Conservation (phyloP, 768 basidiomycete species). For the Xerocomellus intermedius region DNA sequence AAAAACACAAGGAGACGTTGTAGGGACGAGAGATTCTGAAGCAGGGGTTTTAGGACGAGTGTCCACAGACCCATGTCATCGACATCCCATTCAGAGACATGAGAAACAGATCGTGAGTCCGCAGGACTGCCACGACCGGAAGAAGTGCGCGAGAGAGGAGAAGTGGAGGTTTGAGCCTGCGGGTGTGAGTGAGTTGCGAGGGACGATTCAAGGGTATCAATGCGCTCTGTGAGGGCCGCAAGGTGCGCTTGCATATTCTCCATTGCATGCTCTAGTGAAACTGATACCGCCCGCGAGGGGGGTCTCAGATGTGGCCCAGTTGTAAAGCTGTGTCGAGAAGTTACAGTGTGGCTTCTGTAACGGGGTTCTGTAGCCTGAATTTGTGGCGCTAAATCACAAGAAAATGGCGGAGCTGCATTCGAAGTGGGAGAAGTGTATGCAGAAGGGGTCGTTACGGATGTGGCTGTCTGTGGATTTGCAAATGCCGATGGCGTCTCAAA, state of each 20-base stretch:
- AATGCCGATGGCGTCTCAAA: conserved; percentile 78
- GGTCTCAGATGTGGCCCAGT: conserved; percentile 40
- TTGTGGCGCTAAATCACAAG: conserved; percentile 39
- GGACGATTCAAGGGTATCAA: conserved; percentile 64
- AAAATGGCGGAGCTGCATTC: conserved; percentile 38
- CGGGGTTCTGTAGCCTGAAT: conserved; percentile 36
- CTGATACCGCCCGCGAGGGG: conserved; percentile 35
- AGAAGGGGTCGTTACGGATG: conserved; percentile 39
- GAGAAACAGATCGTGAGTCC: conserved; percentile 24
- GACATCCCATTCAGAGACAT: conserved; percentile 57
- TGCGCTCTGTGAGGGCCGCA: conserved; percentile 76
- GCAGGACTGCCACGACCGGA: conserved; percentile 46
- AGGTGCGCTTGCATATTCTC: conserved; percentile 80
- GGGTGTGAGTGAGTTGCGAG: conserved; percentile 32
- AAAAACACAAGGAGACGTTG: conserved; percentile 58
- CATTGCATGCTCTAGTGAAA: conserved; percentile 65
- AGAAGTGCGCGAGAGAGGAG: conserved; percentile 40
- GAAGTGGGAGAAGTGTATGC: conserved; percentile 38
- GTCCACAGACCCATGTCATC: conserved; percentile 87
- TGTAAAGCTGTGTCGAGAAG: conserved; percentile 34
- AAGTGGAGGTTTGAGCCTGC: conserved; percentile 39
- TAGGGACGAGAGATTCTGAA: conserved; percentile 48
- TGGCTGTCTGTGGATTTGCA: conserved; percentile 41
- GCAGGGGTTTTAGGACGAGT: conserved; percentile 60
- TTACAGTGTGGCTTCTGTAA: conserved; percentile 35